Conservation (phyloP, 148 eudicot species). For the Amaranthus palmeri region DNA sequence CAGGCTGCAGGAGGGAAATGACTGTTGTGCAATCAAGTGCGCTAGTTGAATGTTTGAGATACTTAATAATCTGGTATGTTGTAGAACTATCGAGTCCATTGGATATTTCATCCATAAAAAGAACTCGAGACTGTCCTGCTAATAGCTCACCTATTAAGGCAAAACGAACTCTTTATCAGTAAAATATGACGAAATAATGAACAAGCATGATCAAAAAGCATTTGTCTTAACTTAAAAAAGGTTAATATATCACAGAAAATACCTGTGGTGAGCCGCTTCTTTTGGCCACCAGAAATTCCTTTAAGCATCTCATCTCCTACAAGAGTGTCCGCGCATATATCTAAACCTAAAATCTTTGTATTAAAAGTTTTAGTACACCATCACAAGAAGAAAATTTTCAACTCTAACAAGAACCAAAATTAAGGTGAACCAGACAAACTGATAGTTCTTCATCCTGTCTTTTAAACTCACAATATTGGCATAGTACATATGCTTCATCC, state of each 20-base stretch:
- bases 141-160: constrained; percentile 72
- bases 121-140: constrained; percentile 80
- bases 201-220: background rate
- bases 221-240: too few species aligned
- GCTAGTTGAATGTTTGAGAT: constrained; percentile 80
- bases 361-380: constrained; percentile 39
- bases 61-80: constrained; percentile 79
- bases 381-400: background rate
- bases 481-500: too few species aligned
- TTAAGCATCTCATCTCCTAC: constrained; percentile 99
- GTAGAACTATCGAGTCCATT: constrained; percentile 98
- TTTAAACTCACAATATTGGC: too few species aligned
- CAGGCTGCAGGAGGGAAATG: constrained; percentile 93
- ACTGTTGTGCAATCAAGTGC: constrained; percentile 83
- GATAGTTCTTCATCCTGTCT: too few species aligned
- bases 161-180: constrained; percentile 19
- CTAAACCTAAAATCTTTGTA: constrained; percentile 98
- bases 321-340: constrained; percentile 85
- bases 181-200: constrained; percentile 7
- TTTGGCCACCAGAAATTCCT: constrained; percentile 98
- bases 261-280: constrained; percentile 97
- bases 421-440: background rate
- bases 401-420: background rate
- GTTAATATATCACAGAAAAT: constrained; percentile 13
- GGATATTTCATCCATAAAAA: constrained; percentile 97